Base-by-base conservation (phyloP, 441 rosid species). In the Jatropha podagrica region DNA sequence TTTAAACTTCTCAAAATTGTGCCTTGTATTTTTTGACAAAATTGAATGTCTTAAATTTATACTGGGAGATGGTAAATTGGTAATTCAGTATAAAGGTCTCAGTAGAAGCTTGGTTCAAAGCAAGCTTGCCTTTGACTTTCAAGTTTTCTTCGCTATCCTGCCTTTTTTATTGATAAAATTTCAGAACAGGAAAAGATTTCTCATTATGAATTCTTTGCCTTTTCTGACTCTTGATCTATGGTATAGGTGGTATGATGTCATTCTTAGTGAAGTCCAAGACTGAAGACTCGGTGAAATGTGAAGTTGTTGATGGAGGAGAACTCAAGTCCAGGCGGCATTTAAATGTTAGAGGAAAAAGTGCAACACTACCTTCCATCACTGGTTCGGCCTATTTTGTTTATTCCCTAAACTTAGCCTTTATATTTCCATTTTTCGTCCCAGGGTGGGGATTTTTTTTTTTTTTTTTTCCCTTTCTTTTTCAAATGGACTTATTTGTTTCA, bases 221-320 rank as follows among this genome's bases (percentile, higher is more conserved):
- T 38, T 73, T 18, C 74, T 84, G 71, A 69, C 72, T 75, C 52
- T 78, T 69, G 69, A 32, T 73, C 63, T 73, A 42, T 75, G 69
- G 70, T 83, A 12, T 66, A 96, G 99, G 99, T 83, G 99, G 99
- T 80, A 94, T 96, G 99, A 93, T 96, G 98, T 94, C 99, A 9
- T 83, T 96, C 46, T 15, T 66, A 85, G 98, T 96, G 82, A 94
- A 86, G 87, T 93, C 97, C 65, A 96, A 92, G 90, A 94, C 98
- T 13, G 90, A 90, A 79, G 97, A 96, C 82, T 94, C 96, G 2
- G 99, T 96, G 65, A 88, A 84, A 81, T 94, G 98, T 86, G 97
- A 91, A 83, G 99, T 92, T 76, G 85, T 96, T 80, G 98, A 96
- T 86, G 97, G 98, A 81, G 98, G 98, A 81, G 99, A 94, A 88